These are phyloP conservation scores for Puccinellia tenuiflora DNA, from an alignment of 176 grass and related monocot genomes.

Conservation along the genomic window DNA sequence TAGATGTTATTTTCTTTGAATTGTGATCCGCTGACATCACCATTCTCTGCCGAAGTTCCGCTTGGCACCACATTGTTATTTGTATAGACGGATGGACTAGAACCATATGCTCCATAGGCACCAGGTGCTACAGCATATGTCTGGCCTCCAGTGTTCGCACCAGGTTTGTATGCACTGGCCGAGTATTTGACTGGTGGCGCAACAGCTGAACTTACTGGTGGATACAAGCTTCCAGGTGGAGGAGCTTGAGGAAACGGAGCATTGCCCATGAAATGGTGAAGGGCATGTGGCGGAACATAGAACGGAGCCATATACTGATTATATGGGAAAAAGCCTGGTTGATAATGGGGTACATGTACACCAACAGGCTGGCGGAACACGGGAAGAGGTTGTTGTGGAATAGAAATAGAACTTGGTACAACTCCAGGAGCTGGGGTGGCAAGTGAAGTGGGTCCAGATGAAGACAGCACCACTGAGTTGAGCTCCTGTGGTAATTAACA, in stretches of 20 bases:
- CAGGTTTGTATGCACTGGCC: constrained; percentile 60
- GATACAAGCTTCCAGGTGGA: constrained; percentile 56
- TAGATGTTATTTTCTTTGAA: constrained; percentile 89
- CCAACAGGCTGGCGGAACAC: constrained; percentile 66
- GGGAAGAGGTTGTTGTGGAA: constrained; percentile 68
- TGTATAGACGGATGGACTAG: constrained; percentile 53
- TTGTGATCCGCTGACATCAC: constrained; percentile 54
- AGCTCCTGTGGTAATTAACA: constrained; percentile 42
- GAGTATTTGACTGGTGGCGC: constrained; percentile 54
- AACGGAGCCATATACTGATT: constrained; percentile 69
- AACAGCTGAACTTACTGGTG: constrained; percentile 51
- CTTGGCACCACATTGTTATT: constrained; percentile 29
- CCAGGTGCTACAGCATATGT: constrained; percentile 50
- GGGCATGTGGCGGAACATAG: constrained; percentile 52
- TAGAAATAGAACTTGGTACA: constrained; percentile 57
- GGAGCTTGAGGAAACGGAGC: constrained; percentile 66
- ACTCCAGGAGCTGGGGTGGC: constrained; percentile 42
- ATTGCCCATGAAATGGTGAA: constrained; percentile 75
- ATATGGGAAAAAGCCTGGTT: constrained; percentile 61
- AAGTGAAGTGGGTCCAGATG: constrained; percentile 50
- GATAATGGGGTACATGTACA: constrained; percentile 69
- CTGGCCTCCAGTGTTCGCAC: constrained; percentile 57
- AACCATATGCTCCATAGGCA: constrained; percentile 62
- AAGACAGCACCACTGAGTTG: constrained; percentile 36
- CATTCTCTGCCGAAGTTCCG: constrained; percentile 55